Base-by-base conservation (phyloP, 768 basidiomycete species). In the Daedaleopsis nitida region DNA sequence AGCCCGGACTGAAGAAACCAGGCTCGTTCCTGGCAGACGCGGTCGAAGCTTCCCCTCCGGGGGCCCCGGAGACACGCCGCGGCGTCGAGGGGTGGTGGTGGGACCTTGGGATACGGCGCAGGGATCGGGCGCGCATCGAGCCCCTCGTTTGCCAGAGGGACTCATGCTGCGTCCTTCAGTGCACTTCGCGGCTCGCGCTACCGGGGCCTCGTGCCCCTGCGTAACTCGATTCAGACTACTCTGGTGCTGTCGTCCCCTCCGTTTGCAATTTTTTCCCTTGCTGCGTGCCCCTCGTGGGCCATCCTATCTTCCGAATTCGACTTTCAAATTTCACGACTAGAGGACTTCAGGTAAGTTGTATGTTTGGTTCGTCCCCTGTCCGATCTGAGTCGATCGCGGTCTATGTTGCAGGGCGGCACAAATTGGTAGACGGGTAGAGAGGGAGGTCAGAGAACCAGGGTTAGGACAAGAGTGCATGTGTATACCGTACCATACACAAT, bases 181-280 rank as follows among this genome's bases (percentile, higher is more conserved):
- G 78, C 82, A 85, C 83, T 86, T 86, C 82, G 85, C 81, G 79
- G 84, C 82, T 77, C 81, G 78, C 74, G 70, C 43, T 37, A 43
- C 19, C 10, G 53, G 59, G 55, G 56, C 56, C 63, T 66, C 35
- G 47, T 56, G 59, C 63, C 66, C 62, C 55, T 59, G 72, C 73
- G 77, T 71, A 82, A 83, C 84, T 86, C 82, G 81, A 86, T 84
- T 86, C 84, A 84, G 84, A 86, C 83, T 86, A 84, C 81, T 86
- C 84, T 85, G 76, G 75, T 77, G 78, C 84, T 85, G 83, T 79
- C 73, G 43, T 44, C 56, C 74, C 72, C 3, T 42, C 1, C 39
- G 16, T 38, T 35, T 65, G 52, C 62, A 59, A 65, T 68, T 65
- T 68, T 63, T 53, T 68, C 72, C 68, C 70, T 66, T 48, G 65